Evolutionary conservation across 1,284 basidiomycete species (phyloP).

Genomic region (Meripilus lineatus): DNA sequence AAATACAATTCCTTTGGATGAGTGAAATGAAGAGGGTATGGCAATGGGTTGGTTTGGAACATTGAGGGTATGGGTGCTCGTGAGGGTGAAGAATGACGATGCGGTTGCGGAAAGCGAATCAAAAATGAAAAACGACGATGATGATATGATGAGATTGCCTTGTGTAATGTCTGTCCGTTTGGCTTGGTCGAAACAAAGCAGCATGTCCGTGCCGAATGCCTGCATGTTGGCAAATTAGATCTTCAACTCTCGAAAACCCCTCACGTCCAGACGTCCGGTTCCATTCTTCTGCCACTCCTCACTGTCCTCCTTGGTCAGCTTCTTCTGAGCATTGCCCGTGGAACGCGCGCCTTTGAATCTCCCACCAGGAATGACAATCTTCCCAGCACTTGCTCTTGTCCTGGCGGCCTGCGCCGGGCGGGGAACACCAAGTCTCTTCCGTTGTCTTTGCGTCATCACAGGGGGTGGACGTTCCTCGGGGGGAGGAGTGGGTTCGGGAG

Average conservation of each 20-base stretch:
- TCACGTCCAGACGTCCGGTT: conserved; percentile 68
- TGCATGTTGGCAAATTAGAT: too few species aligned
- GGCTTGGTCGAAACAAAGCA: too few species aligned
- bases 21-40: too few species aligned
- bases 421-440: conserved; percentile 62
- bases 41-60: too few species aligned
- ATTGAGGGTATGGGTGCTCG: too few species aligned
- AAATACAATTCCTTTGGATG: too few species aligned
- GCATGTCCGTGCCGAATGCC: too few species aligned
- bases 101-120: too few species aligned
- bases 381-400: conserved; percentile 36
- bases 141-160: too few species aligned
- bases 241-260: conserved; percentile 77
- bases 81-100: too few species aligned
- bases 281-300: conserved; percentile 71
- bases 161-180: too few species aligned
- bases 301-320: conserved; percentile 24
- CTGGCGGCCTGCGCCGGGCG: conserved; percentile 27
- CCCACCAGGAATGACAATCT: conserved; percentile 57
- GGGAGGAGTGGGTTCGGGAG: conserved; percentile 33
- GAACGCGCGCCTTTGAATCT: conserved; percentile 30
- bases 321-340: conserved; percentile 8
- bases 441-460: conserved; percentile 56
- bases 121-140: too few species aligned
- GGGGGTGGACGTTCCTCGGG: conserved; percentile 25